Base-by-base conservation (phyloP, 306 rosid genomes). In the Geum urbanum region DNA sequence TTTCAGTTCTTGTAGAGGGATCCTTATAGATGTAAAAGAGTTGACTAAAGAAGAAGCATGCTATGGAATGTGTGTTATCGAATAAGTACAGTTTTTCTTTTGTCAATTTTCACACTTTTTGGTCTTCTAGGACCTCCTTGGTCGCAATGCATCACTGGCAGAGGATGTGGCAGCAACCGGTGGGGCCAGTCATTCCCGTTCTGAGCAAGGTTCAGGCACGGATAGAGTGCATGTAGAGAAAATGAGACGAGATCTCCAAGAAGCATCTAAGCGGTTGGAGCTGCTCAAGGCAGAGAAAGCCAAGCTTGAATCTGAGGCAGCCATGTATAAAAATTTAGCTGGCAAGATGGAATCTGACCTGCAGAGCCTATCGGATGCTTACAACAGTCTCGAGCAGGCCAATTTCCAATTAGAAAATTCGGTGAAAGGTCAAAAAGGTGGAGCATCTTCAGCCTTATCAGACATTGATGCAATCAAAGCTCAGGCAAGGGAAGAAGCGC, bases 401-500 rank as follows among this genome's bases (percentile, higher is more conserved):
- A 94, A 88, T 78, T 53, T 78, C 73, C 92, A 81, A 44, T 52
- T 94, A 76, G 99, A 94, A 80, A 87, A 90, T 47, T 92, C 90
- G 83, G 77, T 82, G 70, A 84, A 81, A 77, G 80, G 89, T 63
- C 53, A 85, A 66, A 81, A 79, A 81, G 78, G 71, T 71, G 90
- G 77, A 32, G 37, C 37, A 66, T 45, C 57, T 48, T 79, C 86
- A 4, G 45, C 81, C 22, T 44, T 76, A 64, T 82, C 86, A 10
- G 97, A 90, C 66, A 39, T 94, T 16, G 95, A 87, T 78, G 92
- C 86, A 45, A 91, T 90, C 37, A 88, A 77, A 80, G 89, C 92
- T n/a, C 87, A 89, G 81, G 99, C 99, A n/a, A 88, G 95, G 81
- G 97, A 91, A 79, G 96, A 87, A 86, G 96, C 95, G 12, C 95